Conservation (phyloP, 768 basidiomycete species). For the Gelatoporia subvermispora region DNA sequence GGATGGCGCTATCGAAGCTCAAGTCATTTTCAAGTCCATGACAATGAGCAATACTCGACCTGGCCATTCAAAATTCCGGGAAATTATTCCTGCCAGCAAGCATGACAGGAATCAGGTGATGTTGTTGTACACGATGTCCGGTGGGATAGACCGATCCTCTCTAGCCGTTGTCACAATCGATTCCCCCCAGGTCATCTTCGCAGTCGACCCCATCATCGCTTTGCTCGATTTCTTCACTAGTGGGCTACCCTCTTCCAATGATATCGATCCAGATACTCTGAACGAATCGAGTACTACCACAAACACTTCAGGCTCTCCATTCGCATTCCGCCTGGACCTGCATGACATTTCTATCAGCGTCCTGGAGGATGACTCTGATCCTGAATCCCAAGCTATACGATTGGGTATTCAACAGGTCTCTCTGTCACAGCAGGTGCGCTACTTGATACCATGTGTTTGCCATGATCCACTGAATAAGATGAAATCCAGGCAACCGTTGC, state of each 20-base stretch:
- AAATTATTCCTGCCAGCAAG: conserved; percentile 89
- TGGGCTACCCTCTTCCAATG: conserved; percentile 33
- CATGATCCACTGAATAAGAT: not conserved
- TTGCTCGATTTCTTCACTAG: conserved; percentile 81
- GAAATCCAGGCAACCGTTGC: conserved; percentile 66
- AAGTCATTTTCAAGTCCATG: conserved; percentile 85
- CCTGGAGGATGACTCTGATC: conserved; percentile 76
- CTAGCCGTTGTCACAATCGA: conserved; percentile 87
- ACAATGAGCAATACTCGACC: conserved; percentile 86
- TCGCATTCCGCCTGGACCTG: conserved; percentile 80
- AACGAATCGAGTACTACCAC: not conserved
- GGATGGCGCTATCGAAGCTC: conserved; percentile 81
- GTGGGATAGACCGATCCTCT: conserved; percentile 48
- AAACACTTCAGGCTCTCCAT: conserved; percentile 8
- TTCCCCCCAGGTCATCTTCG: conserved; percentile 88
- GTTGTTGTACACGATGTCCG: conserved; percentile 80
- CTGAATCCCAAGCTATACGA: conserved; percentile 81
- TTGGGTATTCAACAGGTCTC: conserved; percentile 79
- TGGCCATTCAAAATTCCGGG: conserved; percentile 80
- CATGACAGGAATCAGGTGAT: conserved; percentile 91
- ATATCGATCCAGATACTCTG: conserved; percentile 4
- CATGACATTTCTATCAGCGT: conserved; percentile 87
- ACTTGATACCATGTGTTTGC: not conserved
- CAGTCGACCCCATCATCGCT: conserved; percentile 86
- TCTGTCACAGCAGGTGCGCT: conserved; percentile 82